Base-by-base conservation (phyloP, 495 filamentous ascomycete species). In the Lasiosphaeria ovina region DNA sequence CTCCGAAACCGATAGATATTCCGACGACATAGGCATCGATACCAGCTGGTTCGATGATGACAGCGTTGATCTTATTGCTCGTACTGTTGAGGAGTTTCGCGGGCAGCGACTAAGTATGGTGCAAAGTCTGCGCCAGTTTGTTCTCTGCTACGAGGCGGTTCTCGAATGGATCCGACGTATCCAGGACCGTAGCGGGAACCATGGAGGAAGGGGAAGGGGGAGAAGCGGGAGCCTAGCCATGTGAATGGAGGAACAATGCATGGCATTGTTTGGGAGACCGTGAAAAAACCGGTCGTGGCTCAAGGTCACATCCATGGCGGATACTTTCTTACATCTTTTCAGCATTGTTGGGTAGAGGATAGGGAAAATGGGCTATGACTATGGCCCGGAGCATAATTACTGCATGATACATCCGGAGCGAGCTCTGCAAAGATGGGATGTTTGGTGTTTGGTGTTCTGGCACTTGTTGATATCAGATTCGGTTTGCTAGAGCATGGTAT, bases 141-240 rank as follows among this genome's bases (percentile, higher is more conserved):
- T 97, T 57, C 83, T 98, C 44, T 98, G 94, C 69, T 98, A 98
- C 71, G 94, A 98, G 75, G 95, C 89, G 34, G 83, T 97, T 7
- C 76, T 96, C 47, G 94, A 98, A 74, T 98, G 94, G 94, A 74
- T 92, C 16, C 67, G 62, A 60, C 69, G 79, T 57, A 42, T 77
- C 11, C 70, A 81, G 48, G 70, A 79, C 34, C 66, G 54, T 14
- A 48, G 58, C 35, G 59, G 50, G 10, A 52, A 33, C 3, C 52
- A 45, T 3, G 17, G 35, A 16, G 33, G 17, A 3, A 57, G 40
- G 24, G 65, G 60, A 24, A 63, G 69, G 44, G 62, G 35, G 6
- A 68, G 70, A 34, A 73, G 64, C 17, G 69, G 66, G 17, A 73
- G 70, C 48, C 55, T 73, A 44, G 64, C 66, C 3, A 47, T 62